Evolutionary conservation across 306 rosid genomes (phyloP).

Genomic region (cucumber (Cucumis sativus)): DNA sequence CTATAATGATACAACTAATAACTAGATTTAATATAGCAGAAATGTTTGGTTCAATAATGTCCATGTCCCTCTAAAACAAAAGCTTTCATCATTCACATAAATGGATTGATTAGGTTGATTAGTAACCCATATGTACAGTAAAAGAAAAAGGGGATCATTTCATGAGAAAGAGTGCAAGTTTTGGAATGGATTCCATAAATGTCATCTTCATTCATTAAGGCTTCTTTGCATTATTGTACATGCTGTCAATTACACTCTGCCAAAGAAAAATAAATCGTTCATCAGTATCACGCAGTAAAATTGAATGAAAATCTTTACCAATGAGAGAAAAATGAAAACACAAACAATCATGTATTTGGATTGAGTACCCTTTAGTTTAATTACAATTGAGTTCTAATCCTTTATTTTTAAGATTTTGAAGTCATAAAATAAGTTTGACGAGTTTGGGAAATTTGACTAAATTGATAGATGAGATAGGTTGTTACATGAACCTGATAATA

Average conservation of each 20-base stretch:
- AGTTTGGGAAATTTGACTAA: not conserved
- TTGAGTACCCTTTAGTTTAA: not conserved
- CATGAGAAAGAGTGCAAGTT: not conserved
- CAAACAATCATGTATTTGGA: not conserved
- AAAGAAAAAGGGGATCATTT: not conserved
- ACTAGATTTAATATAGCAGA: not conserved
- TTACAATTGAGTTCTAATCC: no score
- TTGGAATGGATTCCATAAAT: not conserved
- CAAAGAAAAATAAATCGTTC: not conserved
- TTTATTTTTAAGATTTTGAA: constrained; percentile 11
- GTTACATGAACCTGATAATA: constrained; percentile 51
- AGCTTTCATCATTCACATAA: not conserved
- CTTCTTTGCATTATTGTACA: constrained; percentile 67
- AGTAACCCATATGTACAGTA: not conserved
- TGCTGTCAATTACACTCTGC: constrained; percentile 53
- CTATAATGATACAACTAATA: not conserved
- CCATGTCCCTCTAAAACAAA: not conserved
- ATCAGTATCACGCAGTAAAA: not conserved
- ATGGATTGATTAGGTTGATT: not conserved
- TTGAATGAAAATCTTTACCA: not conserved
- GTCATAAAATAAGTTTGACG: not conserved
- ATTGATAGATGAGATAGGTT: not conserved
- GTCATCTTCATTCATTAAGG: constrained; percentile 25
- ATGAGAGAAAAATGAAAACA: not conserved
- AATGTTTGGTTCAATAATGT: not conserved